Percentiles rank a stretch among this genome's conserved stretches.
Evolutionary conservation across 495 filamentous ascomycete species (phyloP).

Genomic region (Podospora tetraspora): DNA sequence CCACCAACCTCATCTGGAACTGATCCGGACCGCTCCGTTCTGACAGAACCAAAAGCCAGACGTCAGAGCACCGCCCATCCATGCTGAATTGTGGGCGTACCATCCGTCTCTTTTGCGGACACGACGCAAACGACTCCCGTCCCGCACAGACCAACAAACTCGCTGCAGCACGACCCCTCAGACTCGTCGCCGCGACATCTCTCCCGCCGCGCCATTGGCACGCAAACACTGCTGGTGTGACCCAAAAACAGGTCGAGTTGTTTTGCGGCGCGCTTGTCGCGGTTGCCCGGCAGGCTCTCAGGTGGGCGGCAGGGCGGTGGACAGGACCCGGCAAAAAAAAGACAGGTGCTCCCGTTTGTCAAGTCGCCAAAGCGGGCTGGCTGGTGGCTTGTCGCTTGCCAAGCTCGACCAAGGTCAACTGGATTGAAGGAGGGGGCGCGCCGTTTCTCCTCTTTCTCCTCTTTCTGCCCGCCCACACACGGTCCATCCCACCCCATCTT

Average conservation of each 20-base stretch:
- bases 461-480: slow-evolving; percentile 7
- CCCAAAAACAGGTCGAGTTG: not conserved
- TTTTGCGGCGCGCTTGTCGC: not conserved
- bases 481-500: not conserved
- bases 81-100: too few relatives aligned
- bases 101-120: too few relatives aligned
- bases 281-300: not conserved
- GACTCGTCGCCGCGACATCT: not conserved
- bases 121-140: not conserved
- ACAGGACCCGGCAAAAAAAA: not conserved
- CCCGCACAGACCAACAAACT: slow-evolving; percentile 7
- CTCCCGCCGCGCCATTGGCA: not conserved
- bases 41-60: not conserved
- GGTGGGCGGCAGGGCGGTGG: not conserved
- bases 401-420: not conserved
- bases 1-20: not conserved
- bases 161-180: slow-evolving; percentile 4
- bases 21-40: not conserved
- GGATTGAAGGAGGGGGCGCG: not conserved
- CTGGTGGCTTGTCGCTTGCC: not conserved
- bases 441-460: slow-evolving; percentile 20
- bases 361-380: not conserved
- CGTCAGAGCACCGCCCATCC: too few relatives aligned
- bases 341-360: not conserved
- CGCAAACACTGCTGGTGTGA: not conserved